phyloP scores from a whole-genome alignment of 192 early-diverging fungal genomes.

The Phycomyces nitens region DNA sequence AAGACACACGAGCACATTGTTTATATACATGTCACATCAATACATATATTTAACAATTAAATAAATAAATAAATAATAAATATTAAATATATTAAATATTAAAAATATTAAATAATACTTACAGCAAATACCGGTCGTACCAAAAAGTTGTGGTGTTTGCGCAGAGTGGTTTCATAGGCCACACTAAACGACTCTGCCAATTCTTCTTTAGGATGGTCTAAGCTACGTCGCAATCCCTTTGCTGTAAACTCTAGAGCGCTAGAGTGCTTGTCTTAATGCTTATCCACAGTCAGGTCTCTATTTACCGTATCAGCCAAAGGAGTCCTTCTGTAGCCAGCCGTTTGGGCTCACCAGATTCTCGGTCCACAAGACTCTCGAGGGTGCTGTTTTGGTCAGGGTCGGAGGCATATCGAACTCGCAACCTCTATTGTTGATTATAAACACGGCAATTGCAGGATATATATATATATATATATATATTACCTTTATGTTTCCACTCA shows the following conservation, averaged over 20 bases:
- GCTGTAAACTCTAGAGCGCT: conserved; percentile 74
- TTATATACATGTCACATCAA: not conserved
- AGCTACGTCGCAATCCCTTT: conserved; percentile 53
- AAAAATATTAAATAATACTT: conserved; percentile 15
- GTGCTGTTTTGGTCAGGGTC: conserved; percentile 65
- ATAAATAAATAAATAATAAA: too few species aligned
- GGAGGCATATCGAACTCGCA: conserved; percentile 59
- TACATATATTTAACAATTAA: too few species aligned
- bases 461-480: not conserved
- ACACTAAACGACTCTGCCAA: conserved; percentile 61
- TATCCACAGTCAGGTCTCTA: not conserved
- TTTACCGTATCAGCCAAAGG: conserved; percentile 85
- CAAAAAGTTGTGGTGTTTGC: conserved; percentile 60
- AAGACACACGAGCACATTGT: not conserved
- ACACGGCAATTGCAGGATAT: not conserved
- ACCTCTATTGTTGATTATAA: conserved; percentile 50
- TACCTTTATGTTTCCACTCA: conserved; percentile 83
- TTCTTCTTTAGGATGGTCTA: conserved; percentile 51
- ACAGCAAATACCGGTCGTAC: conserved; percentile 60
- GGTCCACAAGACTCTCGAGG: conserved; percentile 74
- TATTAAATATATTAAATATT: not conserved
- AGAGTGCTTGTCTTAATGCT: not conserved
- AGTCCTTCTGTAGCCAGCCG: conserved; percentile 84
- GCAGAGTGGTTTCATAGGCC: conserved; percentile 64
- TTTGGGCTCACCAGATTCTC: conserved; percentile 68